Evolutionary conservation across 495 filamentous ascomycete species (phyloP), one percentile per base, ranked within the genome.

Genomic region (Hyaloscypha variabilis): DNA sequence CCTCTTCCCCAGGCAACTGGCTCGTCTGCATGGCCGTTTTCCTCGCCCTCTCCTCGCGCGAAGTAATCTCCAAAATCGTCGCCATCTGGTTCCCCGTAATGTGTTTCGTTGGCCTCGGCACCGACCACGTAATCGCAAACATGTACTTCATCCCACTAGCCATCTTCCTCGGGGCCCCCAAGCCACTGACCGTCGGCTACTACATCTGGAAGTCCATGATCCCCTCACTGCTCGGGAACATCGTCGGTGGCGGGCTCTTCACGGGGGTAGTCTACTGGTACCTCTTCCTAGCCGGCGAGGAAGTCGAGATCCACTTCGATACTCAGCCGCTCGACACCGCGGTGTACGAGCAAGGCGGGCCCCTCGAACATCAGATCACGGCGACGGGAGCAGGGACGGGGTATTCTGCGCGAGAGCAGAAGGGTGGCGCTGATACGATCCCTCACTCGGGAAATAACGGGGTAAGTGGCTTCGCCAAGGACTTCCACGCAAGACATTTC

Each of bases 131-230:
- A 52, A 83, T 88, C 29, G 85, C 85, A 51, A 88, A 88, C 67
- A 88, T 88, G 84, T 87, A 85, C 39, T 87, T 87, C 68, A 82
- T 88, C 39, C 85, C 86, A 10, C 71, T 84, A 69, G 82, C 74
- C 8, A 85, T 89, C 29, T 88, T 79, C 73, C 66, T 84, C 1
- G 76, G 74, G 0, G 77, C 85, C 0, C 83, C 85, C 0, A 73
- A 69, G 0, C 61, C 60, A 11, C 75, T 89, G 26, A 77, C 75
- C 1, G 78, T 84, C 8, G 77, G 79, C 1, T 72, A 87, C 55
- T 88, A 89, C 58, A 87, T 88, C 69, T 89, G 85, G 85, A 88
- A 90, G 68, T 82, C 80, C 24, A 83, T 88, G 53, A 86, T 89
- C 57, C 87, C 87, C 1, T 77, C 84, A 3, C 53, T 81, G 23